phyloP scores from a whole-genome alignment of 2,329 filamentous ascomycete genomes.

The Fusarium neocosmosporiellum region DNA sequence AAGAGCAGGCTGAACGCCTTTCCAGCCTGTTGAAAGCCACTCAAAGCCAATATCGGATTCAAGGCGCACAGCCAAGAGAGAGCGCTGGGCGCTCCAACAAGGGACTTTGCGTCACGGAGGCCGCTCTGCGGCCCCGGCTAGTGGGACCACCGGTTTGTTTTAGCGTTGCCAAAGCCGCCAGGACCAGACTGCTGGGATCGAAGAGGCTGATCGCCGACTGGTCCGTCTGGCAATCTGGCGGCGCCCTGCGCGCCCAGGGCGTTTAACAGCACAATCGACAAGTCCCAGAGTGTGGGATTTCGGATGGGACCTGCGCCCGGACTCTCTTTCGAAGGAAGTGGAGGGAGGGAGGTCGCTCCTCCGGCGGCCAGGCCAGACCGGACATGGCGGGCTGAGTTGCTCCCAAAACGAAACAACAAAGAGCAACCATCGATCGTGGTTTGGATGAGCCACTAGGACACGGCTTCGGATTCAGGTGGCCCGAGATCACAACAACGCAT shows the following conservation, averaged over 20 bases:
- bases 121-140: slow-evolving; percentile 30
- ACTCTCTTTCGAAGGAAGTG: slow-evolving; percentile 4
- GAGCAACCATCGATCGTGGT: slow-evolving; percentile 1
- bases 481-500: neutral
- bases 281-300: slow-evolving; percentile 17
- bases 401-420: slow-evolving; percentile 6
- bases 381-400: slow-evolving; percentile 20
- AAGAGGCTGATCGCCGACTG: slow-evolving; percentile 35
- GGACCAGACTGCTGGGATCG: slow-evolving; percentile 49
- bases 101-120: slow-evolving; percentile 26
- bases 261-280: slow-evolving; percentile 29
- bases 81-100: slow-evolving; percentile 3
- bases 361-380: slow-evolving; percentile 15
- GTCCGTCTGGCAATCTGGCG: slow-evolving; percentile 27
- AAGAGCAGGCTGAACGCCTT: neutral
- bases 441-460: neutral
- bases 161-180: slow-evolving; percentile 47
- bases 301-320: slow-evolving; percentile 6
- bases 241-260: slow-evolving; percentile 28
- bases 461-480: slow-evolving; percentile 22
- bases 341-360: slow-evolving; percentile 18
- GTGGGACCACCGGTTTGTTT: slow-evolving; percentile 44
- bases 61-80: neutral
- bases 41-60: neutral
- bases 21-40: slow-evolving; percentile 3